A percentile compares a stretch with the other conserved stretches of the same genome.
phyloP scores from a whole-genome alignment of 73 alveolate genomes.

The Tetrahymena thermophila region DNA sequence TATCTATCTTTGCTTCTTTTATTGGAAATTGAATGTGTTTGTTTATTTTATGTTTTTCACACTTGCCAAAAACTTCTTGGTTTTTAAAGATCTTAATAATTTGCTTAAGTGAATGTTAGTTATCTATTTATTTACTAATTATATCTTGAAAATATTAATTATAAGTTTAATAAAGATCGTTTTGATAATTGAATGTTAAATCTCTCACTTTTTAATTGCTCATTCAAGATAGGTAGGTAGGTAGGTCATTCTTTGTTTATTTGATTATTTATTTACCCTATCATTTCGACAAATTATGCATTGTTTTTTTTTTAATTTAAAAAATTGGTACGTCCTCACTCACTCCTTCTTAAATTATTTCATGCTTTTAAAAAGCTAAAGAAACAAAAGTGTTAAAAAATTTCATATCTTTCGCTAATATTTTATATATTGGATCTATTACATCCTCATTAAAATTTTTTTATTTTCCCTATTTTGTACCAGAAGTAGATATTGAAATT shows the following conservation, averaged over 20 bases:
- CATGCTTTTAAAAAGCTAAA: neutral
- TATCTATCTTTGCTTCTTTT: no score
- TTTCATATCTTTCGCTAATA: neutral
- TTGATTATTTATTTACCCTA: neutral
- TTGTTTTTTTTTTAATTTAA: no score
- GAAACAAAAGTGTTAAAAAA: no score
- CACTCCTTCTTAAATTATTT: neutral
- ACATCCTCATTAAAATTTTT: neutral
- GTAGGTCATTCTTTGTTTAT: neutral
- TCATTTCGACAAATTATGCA: neutral
- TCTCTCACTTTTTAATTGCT: neutral
- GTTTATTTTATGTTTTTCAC: neutral
- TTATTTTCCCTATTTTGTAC: neutral
- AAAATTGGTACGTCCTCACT: neutral
- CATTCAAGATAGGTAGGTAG: neutral
- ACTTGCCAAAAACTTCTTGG: neutral
- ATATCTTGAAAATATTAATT: neutral
- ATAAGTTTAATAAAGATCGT: neutral
- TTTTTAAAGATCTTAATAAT: neutral
- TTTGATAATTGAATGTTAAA: neutral
- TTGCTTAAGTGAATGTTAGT: neutral
- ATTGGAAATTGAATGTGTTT: neutral
- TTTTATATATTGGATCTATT: neutral
- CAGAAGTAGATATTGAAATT: neutral
- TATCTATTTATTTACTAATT: neutral